Evolutionary conservation across 179 eudicot species (phyloP).

Genomic region (Heliamphora pulchella): DNA sequence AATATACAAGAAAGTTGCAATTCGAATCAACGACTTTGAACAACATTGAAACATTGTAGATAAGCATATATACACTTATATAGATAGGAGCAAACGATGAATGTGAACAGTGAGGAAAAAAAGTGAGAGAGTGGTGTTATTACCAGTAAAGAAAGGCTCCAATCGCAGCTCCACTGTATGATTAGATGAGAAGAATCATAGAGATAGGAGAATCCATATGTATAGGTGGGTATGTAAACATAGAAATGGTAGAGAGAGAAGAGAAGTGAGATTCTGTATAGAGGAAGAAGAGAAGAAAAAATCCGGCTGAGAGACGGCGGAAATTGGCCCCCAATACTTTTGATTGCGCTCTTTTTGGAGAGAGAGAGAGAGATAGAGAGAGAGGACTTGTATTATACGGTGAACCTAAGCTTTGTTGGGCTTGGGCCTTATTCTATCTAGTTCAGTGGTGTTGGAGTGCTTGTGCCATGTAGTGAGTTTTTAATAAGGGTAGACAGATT

Average conservation of each 20-base stretch:
- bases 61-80: background rate
- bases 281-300: slow-evolving; percentile 4
- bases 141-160: slow-evolving; percentile 13
- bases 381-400: background rate
- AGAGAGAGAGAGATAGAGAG: slow-evolving; percentile 5
- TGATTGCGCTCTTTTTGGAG: background rate
- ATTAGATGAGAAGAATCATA: background rate
- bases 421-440: background rate
- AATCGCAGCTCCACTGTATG: slow-evolving; percentile 11
- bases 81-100: background rate
- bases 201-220: background rate
- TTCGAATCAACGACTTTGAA: background rate
- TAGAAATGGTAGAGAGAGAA: background rate
- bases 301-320: slow-evolving; percentile 17
- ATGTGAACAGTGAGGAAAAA: background rate
- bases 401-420: slow-evolving; percentile 11
- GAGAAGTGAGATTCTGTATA: background rate
- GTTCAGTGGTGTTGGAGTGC: too few species aligned
- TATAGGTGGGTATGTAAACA: background rate
- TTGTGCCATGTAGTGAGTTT: too few species aligned
- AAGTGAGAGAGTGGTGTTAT: too few species aligned
- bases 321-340: slow-evolving; percentile 1
- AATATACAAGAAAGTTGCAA: background rate
- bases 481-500: too few species aligned
- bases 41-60: background rate